phyloP scores from a whole-genome alignment of 2,329 filamentous ascomycete species.

The Orbilia quercus region DNA sequence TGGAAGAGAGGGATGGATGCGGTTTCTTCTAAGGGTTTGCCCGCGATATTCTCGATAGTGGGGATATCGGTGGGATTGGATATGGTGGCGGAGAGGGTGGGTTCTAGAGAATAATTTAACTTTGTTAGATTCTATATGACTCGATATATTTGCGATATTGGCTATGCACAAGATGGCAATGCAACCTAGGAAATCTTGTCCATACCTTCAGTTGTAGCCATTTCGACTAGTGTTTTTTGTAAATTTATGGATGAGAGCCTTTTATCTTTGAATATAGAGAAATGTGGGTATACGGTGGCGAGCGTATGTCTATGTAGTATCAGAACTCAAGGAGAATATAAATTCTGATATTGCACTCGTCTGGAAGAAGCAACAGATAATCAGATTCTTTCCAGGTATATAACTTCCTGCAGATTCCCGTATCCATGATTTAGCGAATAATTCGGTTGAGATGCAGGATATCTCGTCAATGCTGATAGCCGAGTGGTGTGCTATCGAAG shows the following conservation, averaged over 20 bases:
- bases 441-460: constrained; percentile 2
- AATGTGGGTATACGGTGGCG: constrained; percentile 11
- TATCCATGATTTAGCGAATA: constrained; percentile 22
- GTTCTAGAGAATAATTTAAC: constrained; percentile 4
- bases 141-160: constrained; percentile 1
- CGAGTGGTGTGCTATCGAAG: neutral
- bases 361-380: constrained; percentile 34
- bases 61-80: constrained; percentile 48
- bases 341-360: constrained; percentile 13
- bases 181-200: neutral
- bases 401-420: constrained; percentile 43
- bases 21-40: constrained; percentile 35
- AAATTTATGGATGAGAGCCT: constrained; percentile 22
- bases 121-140: neutral
- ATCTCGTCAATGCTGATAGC: constrained; percentile 1
- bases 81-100: constrained; percentile 37
- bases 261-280: constrained; percentile 13
- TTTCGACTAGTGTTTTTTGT: constrained; percentile 31
- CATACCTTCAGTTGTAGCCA: constrained; percentile 49
- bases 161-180: too few species aligned
- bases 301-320: neutral
- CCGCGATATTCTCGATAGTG: constrained; percentile 36
- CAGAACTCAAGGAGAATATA: neutral
- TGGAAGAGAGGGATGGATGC: constrained; percentile 45
- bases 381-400: constrained; percentile 26